These are phyloP conservation scores for Kokia cookei DNA, from an alignment of 441 rosid species.

Conservation along the genomic window DNA sequence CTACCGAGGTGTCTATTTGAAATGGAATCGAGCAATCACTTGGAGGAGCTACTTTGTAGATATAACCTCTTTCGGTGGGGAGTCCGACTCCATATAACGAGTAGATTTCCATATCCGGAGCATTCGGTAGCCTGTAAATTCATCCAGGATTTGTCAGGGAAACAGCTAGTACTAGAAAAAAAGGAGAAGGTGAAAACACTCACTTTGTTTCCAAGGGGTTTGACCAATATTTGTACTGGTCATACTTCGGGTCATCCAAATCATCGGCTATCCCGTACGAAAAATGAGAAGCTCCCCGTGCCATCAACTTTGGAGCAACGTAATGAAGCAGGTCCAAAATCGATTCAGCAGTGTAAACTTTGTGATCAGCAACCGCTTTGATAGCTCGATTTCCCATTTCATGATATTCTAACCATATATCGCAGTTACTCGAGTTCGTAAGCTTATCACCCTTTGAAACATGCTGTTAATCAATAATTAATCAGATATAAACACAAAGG, in stretches of 20 bases:
- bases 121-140: constrained; percentile 38
- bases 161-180: neutral
- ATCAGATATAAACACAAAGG: neutral
- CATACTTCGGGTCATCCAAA: constrained; percentile 40
- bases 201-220: constrained; percentile 53
- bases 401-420: constrained; percentile 46
- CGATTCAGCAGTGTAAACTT: constrained; percentile 32
- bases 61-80: constrained; percentile 45
- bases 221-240: constrained; percentile 47
- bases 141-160: neutral
- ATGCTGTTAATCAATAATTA: constrained; percentile 19
- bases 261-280: constrained; percentile 49
- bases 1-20: constrained; percentile 35
- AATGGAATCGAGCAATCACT: constrained; percentile 42
- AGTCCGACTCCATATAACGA: constrained; percentile 46
- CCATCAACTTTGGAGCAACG: constrained; percentile 48
- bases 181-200: constrained; percentile 3
- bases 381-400: constrained; percentile 36
- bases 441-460: constrained; percentile 29
- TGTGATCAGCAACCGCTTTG: constrained; percentile 33
- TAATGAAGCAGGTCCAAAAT: constrained; percentile 34
- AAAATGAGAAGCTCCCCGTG: constrained; percentile 41
- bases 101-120: constrained; percentile 44
- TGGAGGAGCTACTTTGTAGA: constrained; percentile 30
- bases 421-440: constrained; percentile 28